Base-by-base conservation (phyloP, 192 early-diverging fungal species). In the Coemansia guatemalensis region DNA sequence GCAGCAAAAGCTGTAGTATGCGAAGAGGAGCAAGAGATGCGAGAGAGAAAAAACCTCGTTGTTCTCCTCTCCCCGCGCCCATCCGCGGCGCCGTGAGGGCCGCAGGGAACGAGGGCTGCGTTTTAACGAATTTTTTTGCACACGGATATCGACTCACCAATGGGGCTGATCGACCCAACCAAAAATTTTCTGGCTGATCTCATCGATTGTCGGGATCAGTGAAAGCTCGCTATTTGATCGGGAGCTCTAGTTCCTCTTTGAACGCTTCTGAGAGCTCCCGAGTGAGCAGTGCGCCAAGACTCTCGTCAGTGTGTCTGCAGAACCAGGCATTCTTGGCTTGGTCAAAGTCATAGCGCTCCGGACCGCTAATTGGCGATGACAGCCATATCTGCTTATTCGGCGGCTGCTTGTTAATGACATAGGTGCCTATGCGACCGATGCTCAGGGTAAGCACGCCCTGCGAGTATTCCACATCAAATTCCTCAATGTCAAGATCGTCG, bases 321-420 rank as follows among this genome's bases (percentile, higher is more conserved):
- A 92, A 88, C 94, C 94, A 96, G 33, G 77, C 78, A n/a, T 75
- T 50, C n/a, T 74, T 63, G 2, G 49, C 51, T 7, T 32, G 8
- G 52, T 89, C 86, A 61, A 84, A 96, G 63, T 94, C 91, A 59
- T 88, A 96, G 21, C 94, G 85, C 69, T 93, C 91, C 1, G 94
- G 94, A 3, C 94, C 94, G 68, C 91, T 93, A 54, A 64, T 27
- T 1, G 97, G 97, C 24, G 95, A 97, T 35, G 95, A 97, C 18
- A 96, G 78, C 97, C 97, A 99, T 11, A 99, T 95, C 74, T 99
- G 97, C 67, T 89, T 91, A 78, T 97, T 99, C 2, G 97, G 94
- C 24, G 97, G 95, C 79, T 99, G 97, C 65, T 99, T 99, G 71
- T 99, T 99, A 64, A 99, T 75, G 1, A 99, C 97, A 68, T 95